Evolutionary conservation across 2,329 filamentous ascomycete species (phyloP), one percentile per base, ranked within the genome.

Genomic region (Colletotrichum agaves): DNA sequence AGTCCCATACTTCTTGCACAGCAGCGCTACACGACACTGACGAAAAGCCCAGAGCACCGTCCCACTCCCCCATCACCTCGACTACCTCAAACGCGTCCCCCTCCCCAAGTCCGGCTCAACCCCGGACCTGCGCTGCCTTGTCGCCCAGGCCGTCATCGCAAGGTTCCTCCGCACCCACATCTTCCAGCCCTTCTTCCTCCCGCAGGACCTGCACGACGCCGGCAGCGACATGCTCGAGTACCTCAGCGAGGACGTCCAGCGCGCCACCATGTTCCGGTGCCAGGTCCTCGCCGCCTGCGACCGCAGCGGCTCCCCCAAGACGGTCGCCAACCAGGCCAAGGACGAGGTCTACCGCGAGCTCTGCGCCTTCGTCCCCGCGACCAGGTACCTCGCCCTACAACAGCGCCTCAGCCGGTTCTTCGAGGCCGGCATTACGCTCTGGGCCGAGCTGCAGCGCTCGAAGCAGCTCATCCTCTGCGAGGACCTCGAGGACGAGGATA

Each of bases 151-250:
- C 3, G 68, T 77, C 17, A 63, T 77, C 1, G 70, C 72, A 35
- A 71, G 73, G 17, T 65, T 69, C 1, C 69, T 77, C 7, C 69
- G 71, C 7, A 50, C 64, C 0, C 73, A 75, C 46, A 71, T 77
- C n/a, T 76, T 77, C 52, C 70, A 72, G 6, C 74, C 75, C 2
- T 75, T 77, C n/a, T 75, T 76, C 52, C 65, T 76, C 3, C 61
- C 72, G 0, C 66, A 52, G 1, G 70, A 71, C 2, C 37, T 60
- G 35, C 70, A 71, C 2, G 39, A 50, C 1, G 56, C 72, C 1
- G 73, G 74, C 0, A 68, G 70, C 0, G 59, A 67, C 15, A 70
- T 76, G 17, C 70, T 76, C 0, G 10, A 63, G 21, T 70, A 76
- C 21, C 73, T 76, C 23, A 69, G 69, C 12, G 73, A 73, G 0